Percentiles rank a stretch among this genome's conserved stretches.
Conservation (phyloP, 148 eudicot genomes). For the Chenopodium album region DNA sequence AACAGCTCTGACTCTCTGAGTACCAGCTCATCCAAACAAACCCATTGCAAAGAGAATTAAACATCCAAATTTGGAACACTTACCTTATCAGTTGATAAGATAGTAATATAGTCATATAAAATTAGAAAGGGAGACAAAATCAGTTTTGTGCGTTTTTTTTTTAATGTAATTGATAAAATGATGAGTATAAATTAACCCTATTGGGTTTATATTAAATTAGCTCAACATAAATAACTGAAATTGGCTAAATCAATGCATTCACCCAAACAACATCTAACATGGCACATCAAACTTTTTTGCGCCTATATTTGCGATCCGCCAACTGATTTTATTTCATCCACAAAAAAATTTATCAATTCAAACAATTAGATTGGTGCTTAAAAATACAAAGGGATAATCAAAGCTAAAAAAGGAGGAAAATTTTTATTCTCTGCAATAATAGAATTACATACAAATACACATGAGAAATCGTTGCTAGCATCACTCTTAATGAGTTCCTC, state of each 20-base stretch:
- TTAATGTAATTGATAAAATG: too few species aligned
- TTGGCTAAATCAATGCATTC: too few species aligned
- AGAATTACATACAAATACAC: constrained; percentile 43
- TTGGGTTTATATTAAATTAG: too few species aligned
- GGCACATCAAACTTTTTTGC: too few species aligned
- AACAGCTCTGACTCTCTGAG: constrained; percentile 52
- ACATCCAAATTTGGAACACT: constrained; percentile 52
- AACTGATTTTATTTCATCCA: constrained; percentile 29
- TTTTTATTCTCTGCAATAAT: constrained; percentile 24
- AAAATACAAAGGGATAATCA: constrained; percentile 7
- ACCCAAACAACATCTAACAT: too few species aligned
- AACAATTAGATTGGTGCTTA: constrained; percentile 21
- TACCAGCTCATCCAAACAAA: constrained; percentile 68
- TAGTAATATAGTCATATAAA: too few species aligned
- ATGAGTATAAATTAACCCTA: too few species aligned
- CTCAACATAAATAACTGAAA: too few species aligned
- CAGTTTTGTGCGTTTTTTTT: too few species aligned
- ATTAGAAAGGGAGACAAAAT: too few species aligned
- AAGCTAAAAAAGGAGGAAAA: constrained; percentile 11
- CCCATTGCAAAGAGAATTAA: constrained; percentile 67
- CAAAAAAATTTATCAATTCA: constrained; percentile 15
- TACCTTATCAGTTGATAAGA: constrained; percentile 48
- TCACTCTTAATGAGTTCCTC: constrained; percentile 16
- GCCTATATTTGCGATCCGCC: not conserved
- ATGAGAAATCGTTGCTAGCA: constrained; percentile 17